These are phyloP conservation scores for Didymella pinodella DNA, from an alignment of 2,329 filamentous ascomycete species.

Conservation along the genomic window DNA sequence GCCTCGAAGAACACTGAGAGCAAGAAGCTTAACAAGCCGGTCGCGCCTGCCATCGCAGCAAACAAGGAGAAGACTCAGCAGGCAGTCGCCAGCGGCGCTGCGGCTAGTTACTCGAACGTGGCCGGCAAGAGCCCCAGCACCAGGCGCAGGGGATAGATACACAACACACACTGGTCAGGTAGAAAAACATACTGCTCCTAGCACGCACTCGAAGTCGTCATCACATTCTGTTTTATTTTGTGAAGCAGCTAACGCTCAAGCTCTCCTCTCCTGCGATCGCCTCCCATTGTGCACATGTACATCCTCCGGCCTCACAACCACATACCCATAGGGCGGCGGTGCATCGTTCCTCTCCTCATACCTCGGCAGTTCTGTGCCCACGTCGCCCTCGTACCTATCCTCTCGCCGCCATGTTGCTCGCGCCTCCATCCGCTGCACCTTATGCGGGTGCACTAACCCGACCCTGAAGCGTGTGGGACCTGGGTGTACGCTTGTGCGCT, in stretches of 20 bases:
- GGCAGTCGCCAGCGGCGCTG: conserved; percentile 48
- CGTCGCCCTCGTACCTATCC: conserved; percentile 5
- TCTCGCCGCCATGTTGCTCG: conserved; percentile 7
- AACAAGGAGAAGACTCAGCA: conserved; percentile 44
- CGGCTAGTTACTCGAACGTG: conserved; percentile 47
- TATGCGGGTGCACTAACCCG: conserved; percentile 10
- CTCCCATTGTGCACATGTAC: conserved; percentile 2
- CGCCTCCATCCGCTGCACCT: conserved; percentile 12
- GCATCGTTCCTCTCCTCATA: conserved; percentile 14
- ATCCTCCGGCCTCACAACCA: conserved; percentile 8
- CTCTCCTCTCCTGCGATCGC: not conserved
- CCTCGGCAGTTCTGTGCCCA: conserved; percentile 5
- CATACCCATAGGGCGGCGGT: conserved; percentile 16
- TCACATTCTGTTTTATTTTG: too few species aligned
- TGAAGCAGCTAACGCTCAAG: too few species aligned
- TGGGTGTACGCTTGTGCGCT: conserved; percentile 3
- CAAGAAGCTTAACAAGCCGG: conserved; percentile 52
- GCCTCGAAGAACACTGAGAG: conserved; percentile 40
- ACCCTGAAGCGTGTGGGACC: conserved; percentile 6
- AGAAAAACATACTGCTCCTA: not conserved
- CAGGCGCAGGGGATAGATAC: conserved; percentile 60
- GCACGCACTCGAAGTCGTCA: not conserved
- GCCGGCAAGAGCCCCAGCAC: conserved; percentile 62
- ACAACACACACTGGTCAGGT: not conserved
- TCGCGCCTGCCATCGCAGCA: conserved; percentile 38